Evolutionary conservation across 1,139 yeast genomes (phyloP), one percentile per base, ranked within the genome.

Genomic region (Yamadazyma pseudoaaseri): DNA sequence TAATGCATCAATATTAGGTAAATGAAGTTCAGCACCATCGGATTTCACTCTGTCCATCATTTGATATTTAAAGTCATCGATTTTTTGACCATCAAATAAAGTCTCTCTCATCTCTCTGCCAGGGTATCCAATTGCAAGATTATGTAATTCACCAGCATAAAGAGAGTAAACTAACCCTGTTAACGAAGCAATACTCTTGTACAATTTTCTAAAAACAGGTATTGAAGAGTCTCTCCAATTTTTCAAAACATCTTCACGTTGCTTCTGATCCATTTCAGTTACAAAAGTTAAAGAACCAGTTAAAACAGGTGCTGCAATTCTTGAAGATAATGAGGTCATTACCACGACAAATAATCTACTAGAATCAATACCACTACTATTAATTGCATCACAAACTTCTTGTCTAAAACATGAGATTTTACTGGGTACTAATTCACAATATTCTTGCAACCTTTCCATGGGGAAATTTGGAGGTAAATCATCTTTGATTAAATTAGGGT

Each of bases 1-100:
- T 15, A 74, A 56, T 5, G 60, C 80, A 43, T 76, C 67, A 26
- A 63, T 49, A 14, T 65, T 57, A 4, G 71, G 70, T 29, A 69
- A 41, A 33, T 60, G 52, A 31, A 70, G 52, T 36, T 62, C 70
- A 11, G 52, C 39, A 6, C 60, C 60, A 10, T 60, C 58, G 7
- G 44, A 38, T 2, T 36, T 44, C 6, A 73, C 73, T 26, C 63
- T 56, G 3, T 49, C 54, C 38, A 58, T 42, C 63, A 70, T 58
- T 3, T 47, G 39, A 42, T 65, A 68, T 22, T 43, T 46, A 41
- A 54, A 64, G 1, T 46, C 45, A 37, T 62, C 63, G n/a, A 47
- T 30, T 14, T 35, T 38, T 23, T 55, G 58, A 8, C 44, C 51
- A n/a, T 60, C 65, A 34, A 54, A 60, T n/a, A 65, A 44, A 7